Conservation (phyloP, 768 basidiomycete species). For the Boletales sp. region DNA sequence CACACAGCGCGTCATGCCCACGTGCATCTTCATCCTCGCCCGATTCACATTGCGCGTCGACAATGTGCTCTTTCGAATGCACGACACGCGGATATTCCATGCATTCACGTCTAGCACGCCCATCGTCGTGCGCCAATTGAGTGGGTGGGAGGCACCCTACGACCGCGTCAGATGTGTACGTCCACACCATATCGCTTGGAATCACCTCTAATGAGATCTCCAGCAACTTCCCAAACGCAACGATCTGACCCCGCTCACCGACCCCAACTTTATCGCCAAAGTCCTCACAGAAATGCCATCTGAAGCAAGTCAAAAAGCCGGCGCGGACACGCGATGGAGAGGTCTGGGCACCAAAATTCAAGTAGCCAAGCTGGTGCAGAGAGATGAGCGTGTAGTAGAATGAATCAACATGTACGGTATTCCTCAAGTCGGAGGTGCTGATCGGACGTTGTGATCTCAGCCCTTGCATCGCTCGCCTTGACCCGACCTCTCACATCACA, state of each 20-base stretch:
- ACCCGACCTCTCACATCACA: too few species aligned
- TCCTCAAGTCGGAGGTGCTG: too few species aligned
- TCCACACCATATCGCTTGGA: not conserved
- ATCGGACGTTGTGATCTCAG: too few species aligned
- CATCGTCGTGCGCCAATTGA: slow-evolving; percentile 71
- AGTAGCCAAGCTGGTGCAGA: slow-evolving; percentile 33
- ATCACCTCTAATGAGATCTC: not conserved
- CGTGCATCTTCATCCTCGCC: slow-evolving; percentile 85
- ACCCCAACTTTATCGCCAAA: slow-evolving; percentile 78
- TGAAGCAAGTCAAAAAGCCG: slow-evolving; percentile 53
- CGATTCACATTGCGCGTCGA: slow-evolving; percentile 95
- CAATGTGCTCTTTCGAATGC: slow-evolving; percentile 85
- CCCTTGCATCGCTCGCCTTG: too few species aligned
- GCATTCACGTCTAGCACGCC: slow-evolving; percentile 63
- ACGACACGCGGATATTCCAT: slow-evolving; percentile 89
- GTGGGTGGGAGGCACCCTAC: slow-evolving; percentile 91
- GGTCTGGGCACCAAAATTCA: slow-evolving; percentile 69
- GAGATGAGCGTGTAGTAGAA: slow-evolving; percentile 4
- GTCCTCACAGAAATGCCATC: slow-evolving; percentile 60
- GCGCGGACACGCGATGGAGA: slow-evolving; percentile 81
- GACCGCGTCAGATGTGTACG: slow-evolving; percentile 73
- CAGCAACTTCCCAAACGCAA: slow-evolving; percentile 68
- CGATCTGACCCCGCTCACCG: slow-evolving; percentile 87
- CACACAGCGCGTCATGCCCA: slow-evolving; percentile 91
- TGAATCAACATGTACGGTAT: not conserved